These are phyloP conservation scores for Cyberlindnera mrakii DNA, from an alignment of 805 yeast species.

Conservation along the genomic window DNA sequence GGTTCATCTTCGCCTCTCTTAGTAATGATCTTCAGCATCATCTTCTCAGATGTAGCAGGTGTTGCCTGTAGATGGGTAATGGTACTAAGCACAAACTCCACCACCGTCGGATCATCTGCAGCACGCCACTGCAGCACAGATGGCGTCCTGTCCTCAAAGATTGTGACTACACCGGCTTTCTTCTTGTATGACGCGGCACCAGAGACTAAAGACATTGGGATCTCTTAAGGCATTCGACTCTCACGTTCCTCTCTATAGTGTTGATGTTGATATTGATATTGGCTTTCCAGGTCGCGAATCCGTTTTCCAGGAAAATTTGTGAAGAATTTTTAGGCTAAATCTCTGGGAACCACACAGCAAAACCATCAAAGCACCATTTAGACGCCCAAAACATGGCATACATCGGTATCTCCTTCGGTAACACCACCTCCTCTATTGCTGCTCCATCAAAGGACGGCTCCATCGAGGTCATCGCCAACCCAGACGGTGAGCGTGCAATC, in stretches of 20 bases:
- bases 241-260: not conserved
- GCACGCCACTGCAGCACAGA: conserved; percentile 54
- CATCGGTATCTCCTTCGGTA: conserved; percentile 95
- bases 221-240: not conserved
- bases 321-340: not conserved
- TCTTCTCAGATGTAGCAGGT: conserved; percentile 56
- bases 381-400: conserved; percentile 35
- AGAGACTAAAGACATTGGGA: conserved; percentile 28
- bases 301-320: not conserved
- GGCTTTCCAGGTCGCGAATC: not conserved
- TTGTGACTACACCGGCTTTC: conserved; percentile 48
- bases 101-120: conserved; percentile 39
- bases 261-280: not conserved
- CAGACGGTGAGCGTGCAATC: conserved; percentile 96
- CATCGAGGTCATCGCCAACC: conserved; percentile 97
- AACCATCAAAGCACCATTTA: not conserved
- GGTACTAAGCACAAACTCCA: conserved; percentile 36
- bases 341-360: not conserved
- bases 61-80: conserved; percentile 60
- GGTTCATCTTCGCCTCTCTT: conserved; percentile 30
- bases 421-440: conserved; percentile 92
- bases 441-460: conserved; percentile 79
- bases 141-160: conserved; percentile 51
- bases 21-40: conserved; percentile 56
- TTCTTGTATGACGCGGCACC: conserved; percentile 54